phyloP scores from a whole-genome alignment of 2,329 filamentous ascomycete species.

The Chrysosporium queenslandicum region DNA sequence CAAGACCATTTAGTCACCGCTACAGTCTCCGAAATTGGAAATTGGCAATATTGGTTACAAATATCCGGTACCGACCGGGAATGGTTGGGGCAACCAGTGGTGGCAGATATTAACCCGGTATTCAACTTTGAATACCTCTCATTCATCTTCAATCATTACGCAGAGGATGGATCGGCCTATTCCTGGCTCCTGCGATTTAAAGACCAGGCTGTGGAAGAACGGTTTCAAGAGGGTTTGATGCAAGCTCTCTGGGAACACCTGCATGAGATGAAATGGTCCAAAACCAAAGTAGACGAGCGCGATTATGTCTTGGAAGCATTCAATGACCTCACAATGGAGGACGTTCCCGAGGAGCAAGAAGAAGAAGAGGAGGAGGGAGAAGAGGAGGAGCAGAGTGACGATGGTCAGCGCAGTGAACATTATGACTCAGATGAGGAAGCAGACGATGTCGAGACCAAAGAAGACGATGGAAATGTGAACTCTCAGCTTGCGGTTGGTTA shows the following conservation, averaged over 20 bases:
- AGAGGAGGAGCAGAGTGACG: conserved; percentile 54
- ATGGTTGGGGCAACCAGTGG: conserved; percentile 77
- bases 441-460: conserved; percentile 57
- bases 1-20: conserved; percentile 68
- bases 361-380: conserved; percentile 48
- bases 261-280: conserved; percentile 88
- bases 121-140: conserved; percentile 99
- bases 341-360: conserved; percentile 51
- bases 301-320: conserved; percentile 95
- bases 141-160: conserved; percentile 97
- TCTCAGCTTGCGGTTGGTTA: conserved; percentile 92
- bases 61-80: conserved; percentile 64
- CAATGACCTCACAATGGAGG: conserved; percentile 86
- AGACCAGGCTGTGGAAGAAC: conserved; percentile 67
- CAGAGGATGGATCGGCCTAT: conserved; percentile 75
- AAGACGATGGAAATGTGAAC: conserved; percentile 75
- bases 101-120: conserved; percentile 89
- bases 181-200: conserved; percentile 94
- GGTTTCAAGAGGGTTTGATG: conserved; percentile 89
- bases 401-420: conserved; percentile 59
- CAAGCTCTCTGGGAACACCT: conserved; percentile 93
- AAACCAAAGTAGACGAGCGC: conserved; percentile 80
- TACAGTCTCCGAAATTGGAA: conserved; percentile 72
- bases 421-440: conserved; percentile 71
- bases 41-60: conserved; percentile 94